These are phyloP conservation scores for Capronia coronata DNA, from an alignment of 2,329 filamentous ascomycete species.

Conservation along the genomic window DNA sequence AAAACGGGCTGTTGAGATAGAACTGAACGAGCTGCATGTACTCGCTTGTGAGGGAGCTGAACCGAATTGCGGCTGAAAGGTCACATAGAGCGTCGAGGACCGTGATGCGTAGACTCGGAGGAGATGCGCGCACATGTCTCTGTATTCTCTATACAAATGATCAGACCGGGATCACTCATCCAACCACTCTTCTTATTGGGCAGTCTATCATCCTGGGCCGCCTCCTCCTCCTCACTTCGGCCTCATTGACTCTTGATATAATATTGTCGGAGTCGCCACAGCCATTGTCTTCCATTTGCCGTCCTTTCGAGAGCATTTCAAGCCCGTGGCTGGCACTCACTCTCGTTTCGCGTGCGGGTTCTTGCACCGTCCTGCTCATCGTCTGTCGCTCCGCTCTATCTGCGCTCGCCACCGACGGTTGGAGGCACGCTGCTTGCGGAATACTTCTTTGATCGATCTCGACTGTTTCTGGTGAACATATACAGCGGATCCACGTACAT, in stretches of 20 bases:
- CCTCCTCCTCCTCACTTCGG: not conserved
- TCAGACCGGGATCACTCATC: not conserved
- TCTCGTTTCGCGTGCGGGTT: constrained; percentile 3
- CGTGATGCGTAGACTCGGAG: not conserved
- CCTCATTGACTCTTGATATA: not conserved
- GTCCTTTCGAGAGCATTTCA: not conserved
- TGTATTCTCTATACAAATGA: not conserved
- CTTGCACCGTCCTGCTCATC: not conserved
- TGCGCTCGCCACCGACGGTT: not conserved
- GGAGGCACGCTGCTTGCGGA: not conserved
- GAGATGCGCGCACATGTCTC: not conserved
- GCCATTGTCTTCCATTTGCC: not conserved
- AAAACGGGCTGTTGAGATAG: no score
- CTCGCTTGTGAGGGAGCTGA: no score
- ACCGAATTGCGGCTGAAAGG: no score
- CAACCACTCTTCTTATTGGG: not conserved
- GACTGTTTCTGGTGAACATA: not conserved
- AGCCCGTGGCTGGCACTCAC: not conserved
- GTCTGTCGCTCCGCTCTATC: not conserved
- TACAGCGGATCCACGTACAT: not conserved
- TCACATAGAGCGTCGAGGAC: no score
- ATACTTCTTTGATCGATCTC: constrained; percentile 2
- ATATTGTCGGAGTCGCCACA: not conserved
- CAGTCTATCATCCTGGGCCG: not conserved
- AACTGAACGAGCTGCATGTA: no score